phyloP scores from a whole-genome alignment of 768 basidiomycete species.

The Gloeostereum incarnatum region DNA sequence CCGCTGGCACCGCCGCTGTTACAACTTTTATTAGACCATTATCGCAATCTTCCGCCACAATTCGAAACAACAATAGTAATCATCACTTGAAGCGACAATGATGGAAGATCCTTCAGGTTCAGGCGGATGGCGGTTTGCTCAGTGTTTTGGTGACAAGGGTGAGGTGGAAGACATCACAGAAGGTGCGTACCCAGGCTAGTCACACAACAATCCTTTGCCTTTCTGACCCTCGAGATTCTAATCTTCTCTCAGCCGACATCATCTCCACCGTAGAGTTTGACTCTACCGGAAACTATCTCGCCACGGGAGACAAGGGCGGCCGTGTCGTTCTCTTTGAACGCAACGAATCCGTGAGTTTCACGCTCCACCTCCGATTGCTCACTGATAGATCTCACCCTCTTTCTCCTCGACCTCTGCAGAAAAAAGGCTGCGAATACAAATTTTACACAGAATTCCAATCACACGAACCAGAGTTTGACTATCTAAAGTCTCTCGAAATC shows the following conservation, averaged over 20 bases:
- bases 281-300: slow-evolving; percentile 98
- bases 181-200: slow-evolving; percentile 40
- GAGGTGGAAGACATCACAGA: slow-evolving; percentile 99
- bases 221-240: slow-evolving; percentile 7
- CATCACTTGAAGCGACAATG: no score
- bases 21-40: no score
- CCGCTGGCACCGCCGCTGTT: no score
- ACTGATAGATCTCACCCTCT: slow-evolving; percentile 9
- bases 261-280: slow-evolving; percentile 99
- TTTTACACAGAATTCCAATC: slow-evolving; percentile 99
- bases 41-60: no score
- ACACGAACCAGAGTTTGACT: slow-evolving; percentile 99
- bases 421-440: slow-evolving; percentile 99
- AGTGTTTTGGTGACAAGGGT: slow-evolving; percentile 99
- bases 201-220: neutral
- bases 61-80: no score
- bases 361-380: slow-evolving; percentile 24
- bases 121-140: slow-evolving; percentile 96
- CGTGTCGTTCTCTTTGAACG: slow-evolving; percentile 98
- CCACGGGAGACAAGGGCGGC: slow-evolving; percentile 99
- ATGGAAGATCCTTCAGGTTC: slow-evolving; percentile 86
- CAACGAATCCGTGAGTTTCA: slow-evolving; percentile 78
- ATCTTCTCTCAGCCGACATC: slow-evolving; percentile 78
- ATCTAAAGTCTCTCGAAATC: slow-evolving; percentile 98
- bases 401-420: slow-evolving; percentile 38